Conservation (phyloP, 2,329 filamentous ascomycete genomes). For the Hymenoscyphus infarciens region DNA sequence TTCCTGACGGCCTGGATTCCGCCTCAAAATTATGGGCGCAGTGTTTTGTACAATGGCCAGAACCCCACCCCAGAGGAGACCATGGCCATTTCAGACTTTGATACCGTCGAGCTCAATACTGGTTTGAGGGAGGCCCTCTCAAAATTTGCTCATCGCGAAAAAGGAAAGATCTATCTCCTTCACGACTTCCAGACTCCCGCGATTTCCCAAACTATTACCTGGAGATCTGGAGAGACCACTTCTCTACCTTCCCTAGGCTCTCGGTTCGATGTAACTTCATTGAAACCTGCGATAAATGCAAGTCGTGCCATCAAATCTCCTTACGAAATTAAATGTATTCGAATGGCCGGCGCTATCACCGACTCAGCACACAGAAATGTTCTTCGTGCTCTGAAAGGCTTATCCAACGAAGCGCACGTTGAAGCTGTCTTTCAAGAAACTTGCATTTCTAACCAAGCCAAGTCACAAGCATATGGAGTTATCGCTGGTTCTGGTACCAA, state of each 20-base stretch:
- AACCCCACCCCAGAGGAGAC: conserved; percentile 60
- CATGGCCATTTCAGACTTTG: conserved; percentile 61
- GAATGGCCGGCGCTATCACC: conserved; percentile 76
- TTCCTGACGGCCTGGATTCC: conserved; percentile 71
- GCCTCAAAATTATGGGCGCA: conserved; percentile 55
- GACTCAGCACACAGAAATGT: conserved; percentile 73
- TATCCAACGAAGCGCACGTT: conserved; percentile 77
- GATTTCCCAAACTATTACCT: background rate
- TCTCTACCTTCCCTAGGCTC: background rate
- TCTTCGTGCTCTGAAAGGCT: conserved; percentile 56
- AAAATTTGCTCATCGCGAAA: conserved; percentile 40
- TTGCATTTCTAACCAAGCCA: conserved; percentile 70
- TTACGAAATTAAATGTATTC: conserved; percentile 82
- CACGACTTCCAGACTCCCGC: conserved; percentile 40
- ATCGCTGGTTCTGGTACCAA: conserved; percentile 84
- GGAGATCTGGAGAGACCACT: conserved; percentile 7
- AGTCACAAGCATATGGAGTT: conserved; percentile 79
- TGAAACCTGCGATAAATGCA: conserved; percentile 72
- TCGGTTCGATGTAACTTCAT: conserved; percentile 45
- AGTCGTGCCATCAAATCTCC: conserved; percentile 78
- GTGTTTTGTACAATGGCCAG: conserved; percentile 60
- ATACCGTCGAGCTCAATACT: conserved; percentile 60
- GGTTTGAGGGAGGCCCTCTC: conserved; percentile 49
- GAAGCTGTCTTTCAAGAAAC: conserved; percentile 72
- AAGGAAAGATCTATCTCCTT: conserved; percentile 44